These are phyloP conservation scores for Oleoguttula mirabilis DNA, from an alignment of 495 filamentous ascomycete species.

Conservation along the genomic window DNA sequence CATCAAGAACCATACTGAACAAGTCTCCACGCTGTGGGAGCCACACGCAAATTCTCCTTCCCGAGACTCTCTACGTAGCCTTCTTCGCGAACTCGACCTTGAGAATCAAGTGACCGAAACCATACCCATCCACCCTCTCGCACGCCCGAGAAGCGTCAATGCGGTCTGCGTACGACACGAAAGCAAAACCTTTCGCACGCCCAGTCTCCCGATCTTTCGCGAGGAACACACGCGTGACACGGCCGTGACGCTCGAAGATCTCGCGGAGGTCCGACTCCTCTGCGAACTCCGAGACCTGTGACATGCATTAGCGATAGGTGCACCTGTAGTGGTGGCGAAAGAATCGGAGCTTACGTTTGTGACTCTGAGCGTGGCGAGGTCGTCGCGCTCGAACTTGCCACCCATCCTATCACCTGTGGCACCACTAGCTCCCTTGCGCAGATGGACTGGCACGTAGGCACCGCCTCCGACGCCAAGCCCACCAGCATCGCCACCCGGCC, in stretches of 20 bases:
- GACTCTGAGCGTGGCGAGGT: conserved; percentile 87
- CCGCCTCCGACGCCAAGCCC: conserved; percentile 55
- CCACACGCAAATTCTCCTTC: no score
- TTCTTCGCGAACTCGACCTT: conserved; percentile 36
- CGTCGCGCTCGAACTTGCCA: conserved; percentile 90
- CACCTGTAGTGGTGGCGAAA: neutral
- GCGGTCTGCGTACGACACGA: conserved; percentile 89
- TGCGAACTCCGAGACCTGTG: conserved; percentile 86
- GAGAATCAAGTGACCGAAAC: conserved; percentile 33
- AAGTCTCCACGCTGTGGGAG: no score
- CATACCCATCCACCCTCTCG: conserved; percentile 89
- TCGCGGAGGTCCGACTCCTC: conserved; percentile 89
- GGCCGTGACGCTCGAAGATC: conserved; percentile 94
- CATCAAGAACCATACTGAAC: no score
- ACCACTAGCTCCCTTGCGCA: conserved; percentile 54
- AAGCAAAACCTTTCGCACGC: conserved; percentile 92
- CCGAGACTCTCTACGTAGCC: no score
- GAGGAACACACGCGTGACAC: conserved; percentile 91
- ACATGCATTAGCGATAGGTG: conserved; percentile 11
- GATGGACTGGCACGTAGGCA: conserved; percentile 84
- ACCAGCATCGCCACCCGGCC: conserved; percentile 42
- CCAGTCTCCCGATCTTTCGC: conserved; percentile 94
- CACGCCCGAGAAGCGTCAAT: conserved; percentile 81
- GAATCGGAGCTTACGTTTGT: conserved; percentile 78
- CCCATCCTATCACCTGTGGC: conserved; percentile 70